phyloP scores from a whole-genome alignment of 2,329 filamentous ascomycete genomes.

The Aspergillus piperis region DNA sequence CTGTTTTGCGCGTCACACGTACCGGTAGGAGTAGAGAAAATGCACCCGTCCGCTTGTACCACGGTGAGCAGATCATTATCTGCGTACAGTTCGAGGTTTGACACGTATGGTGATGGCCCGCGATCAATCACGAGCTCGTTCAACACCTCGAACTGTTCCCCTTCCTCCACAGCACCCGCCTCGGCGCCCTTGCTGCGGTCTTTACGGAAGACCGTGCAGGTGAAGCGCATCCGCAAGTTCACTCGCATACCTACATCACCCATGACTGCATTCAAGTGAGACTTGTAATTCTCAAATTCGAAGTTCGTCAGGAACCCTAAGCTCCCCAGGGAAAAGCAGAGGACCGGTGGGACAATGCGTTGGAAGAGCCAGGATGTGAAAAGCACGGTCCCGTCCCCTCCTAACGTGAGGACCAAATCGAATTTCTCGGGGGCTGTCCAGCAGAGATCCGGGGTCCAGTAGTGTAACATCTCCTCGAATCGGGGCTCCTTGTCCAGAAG shows the following conservation, averaged over 20 bases:
- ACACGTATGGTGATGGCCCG: slow-evolving; percentile 94
- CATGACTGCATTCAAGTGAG: slow-evolving; percentile 86
- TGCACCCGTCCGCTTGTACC: slow-evolving; percentile 94
- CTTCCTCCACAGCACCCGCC: slow-evolving; percentile 72
- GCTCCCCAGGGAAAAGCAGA: slow-evolving; percentile 89
- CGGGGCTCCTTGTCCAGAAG: slow-evolving; percentile 73
- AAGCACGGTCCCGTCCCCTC: slow-evolving; percentile 94
- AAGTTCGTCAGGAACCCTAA: slow-evolving; percentile 96
- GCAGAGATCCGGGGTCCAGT: slow-evolving; percentile 96
- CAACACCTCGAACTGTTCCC: slow-evolving; percentile 94
- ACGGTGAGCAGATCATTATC: slow-evolving; percentile 94
- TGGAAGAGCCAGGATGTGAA: slow-evolving; percentile 98
- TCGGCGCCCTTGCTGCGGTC: slow-evolving; percentile 49
- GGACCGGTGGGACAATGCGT: slow-evolving; percentile 85
- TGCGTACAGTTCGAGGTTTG: slow-evolving; percentile 92
- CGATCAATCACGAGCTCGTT: slow-evolving; percentile 99
- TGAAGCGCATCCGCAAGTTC: slow-evolving; percentile 97
- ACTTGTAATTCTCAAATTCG: slow-evolving; percentile 86
- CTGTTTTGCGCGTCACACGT: slow-evolving; percentile 28
- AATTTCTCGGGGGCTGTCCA: slow-evolving; percentile 93
- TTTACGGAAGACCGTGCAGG: slow-evolving; percentile 89
- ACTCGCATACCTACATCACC: slow-evolving; percentile 94
- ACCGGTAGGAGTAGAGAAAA: slow-evolving; percentile 93
- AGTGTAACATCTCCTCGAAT: slow-evolving; percentile 82
- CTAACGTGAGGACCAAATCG: slow-evolving; percentile 88